Evolutionary conservation across 495 filamentous ascomycete species (phyloP), one percentile per base, ranked within the genome.

Genomic region (Lophiostoma macrostomum): DNA sequence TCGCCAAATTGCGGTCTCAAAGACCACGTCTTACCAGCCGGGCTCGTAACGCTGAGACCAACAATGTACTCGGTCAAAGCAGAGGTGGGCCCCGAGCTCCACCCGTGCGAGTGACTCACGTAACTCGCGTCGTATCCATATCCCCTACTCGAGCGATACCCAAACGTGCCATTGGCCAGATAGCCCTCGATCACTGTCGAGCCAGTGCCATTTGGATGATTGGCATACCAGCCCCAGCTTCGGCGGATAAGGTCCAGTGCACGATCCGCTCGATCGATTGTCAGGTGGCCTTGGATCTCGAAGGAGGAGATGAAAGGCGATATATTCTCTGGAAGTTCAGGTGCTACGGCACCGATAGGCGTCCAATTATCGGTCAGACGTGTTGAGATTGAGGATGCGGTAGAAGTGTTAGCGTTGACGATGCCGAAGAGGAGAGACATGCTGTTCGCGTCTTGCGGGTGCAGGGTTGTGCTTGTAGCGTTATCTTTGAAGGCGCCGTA

Each of bases 401-500:
- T 22, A 31, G 55, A 16, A 14, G 41, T 34, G 1, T 51, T 40
- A 4, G 54, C 24, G 14, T 53, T 29, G 27, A 65, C 44, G 18
- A 63, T 40, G 22, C 47, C 49, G 45, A 69, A 69, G 38, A 67
- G 56, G 6, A 69, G 25, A 1, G 66, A 35, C 58, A 69, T 48
- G 35, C 38, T 43, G 29, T 63, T 65, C 8, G 58, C 62, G 45
- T 63, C 62, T 60, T 65, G 59, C 3, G 62, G 62, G 22, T 64
- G 61, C 2, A 74, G 60, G 31, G 60, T 63, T 11, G 73, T 76
- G 6, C 74, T 63, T 10, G 73, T 75, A 24, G 74, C 73, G 52
- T 78, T 80, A 64, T 82, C 75, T 50, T 75, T 76, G 66, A 82
- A 84, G 19, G 79, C 78, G 10, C 78, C 76, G 46, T 69, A 73